Percentiles rank a stretch among this genome's conserved stretches.
phyloP scores from a whole-genome alignment of 2,329 filamentous ascomycete species.

The Plectosphaerella cucumerina region DNA sequence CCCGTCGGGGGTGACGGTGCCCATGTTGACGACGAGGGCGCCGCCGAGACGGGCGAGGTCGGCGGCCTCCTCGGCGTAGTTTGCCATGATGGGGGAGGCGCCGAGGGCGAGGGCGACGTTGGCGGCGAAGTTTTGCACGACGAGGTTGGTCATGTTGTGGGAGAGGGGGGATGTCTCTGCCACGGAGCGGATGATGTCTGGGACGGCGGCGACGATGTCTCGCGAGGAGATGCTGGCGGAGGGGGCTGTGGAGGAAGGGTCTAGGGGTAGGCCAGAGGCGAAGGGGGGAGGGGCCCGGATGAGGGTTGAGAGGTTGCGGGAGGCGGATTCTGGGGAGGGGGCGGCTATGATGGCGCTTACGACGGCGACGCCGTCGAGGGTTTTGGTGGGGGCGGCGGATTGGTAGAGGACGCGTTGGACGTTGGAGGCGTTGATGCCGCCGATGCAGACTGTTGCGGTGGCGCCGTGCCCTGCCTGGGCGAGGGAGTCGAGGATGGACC shows the following conservation, averaged over 20 bases:
- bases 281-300: conserved; percentile 39
- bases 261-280: conserved; percentile 5
- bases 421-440: conserved; percentile 78
- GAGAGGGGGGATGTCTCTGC: conserved; percentile 65
- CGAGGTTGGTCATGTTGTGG: conserved; percentile 97
- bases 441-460: conserved; percentile 70
- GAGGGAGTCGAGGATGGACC: conserved; percentile 61
- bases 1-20: conserved; percentile 75
- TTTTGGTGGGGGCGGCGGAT: conserved; percentile 49
- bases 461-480: conserved; percentile 35
- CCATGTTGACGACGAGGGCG: conserved; percentile 90
- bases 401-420: conserved; percentile 71
- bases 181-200: conserved; percentile 55
- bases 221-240: conserved; percentile 2
- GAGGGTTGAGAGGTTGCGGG: conserved; percentile 53
- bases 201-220: conserved; percentile 22
- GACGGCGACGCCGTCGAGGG: conserved; percentile 77
- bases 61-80: conserved; percentile 73
- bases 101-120: conserved; percentile 84
- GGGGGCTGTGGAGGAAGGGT: neutral
- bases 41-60: conserved; percentile 77
- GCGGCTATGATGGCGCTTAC: conserved; percentile 85
- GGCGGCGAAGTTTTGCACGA: conserved; percentile 92
- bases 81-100: conserved; percentile 91
- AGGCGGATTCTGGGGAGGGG: conserved; percentile 58